These are phyloP conservation scores for Begonia peltatifolia DNA, from an alignment of 306 rosid species.

Conservation along the genomic window DNA sequence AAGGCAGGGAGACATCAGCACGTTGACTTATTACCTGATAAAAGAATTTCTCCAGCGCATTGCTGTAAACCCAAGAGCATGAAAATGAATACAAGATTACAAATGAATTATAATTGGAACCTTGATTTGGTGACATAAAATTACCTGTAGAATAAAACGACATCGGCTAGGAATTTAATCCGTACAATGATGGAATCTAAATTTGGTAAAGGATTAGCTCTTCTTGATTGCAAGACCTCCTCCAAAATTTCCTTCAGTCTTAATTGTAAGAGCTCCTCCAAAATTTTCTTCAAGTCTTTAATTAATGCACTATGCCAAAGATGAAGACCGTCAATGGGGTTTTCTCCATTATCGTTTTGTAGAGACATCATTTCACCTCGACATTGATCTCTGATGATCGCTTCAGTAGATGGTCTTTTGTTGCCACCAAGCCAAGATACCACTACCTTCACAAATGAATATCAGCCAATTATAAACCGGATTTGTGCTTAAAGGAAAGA, in stretches of 20 bases:
- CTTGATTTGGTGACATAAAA: background rate
- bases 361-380: slow-evolving; percentile 14
- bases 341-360: slow-evolving; percentile 10
- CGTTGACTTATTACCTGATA: slow-evolving; percentile 37
- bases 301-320: slow-evolving; percentile 65
- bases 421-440: slow-evolving; percentile 49
- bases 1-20: slow-evolving; percentile 21
- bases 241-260: slow-evolving; percentile 31
- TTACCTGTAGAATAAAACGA: slow-evolving; percentile 67
- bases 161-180: slow-evolving; percentile 58
- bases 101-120: too few relatives aligned
- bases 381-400: slow-evolving; percentile 15
- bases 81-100: background rate
- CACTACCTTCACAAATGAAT: slow-evolving; percentile 48
- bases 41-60: slow-evolving; percentile 58
- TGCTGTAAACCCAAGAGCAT: slow-evolving; percentile 34
- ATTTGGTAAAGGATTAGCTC: slow-evolving; percentile 22
- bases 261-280: slow-evolving; percentile 26
- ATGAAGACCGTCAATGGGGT: slow-evolving; percentile 54
- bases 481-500: slow-evolving; percentile 5
- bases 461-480: slow-evolving; percentile 17
- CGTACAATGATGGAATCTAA: slow-evolving; percentile 51
- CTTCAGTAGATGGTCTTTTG: slow-evolving; percentile 12
- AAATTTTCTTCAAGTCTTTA: slow-evolving; percentile 47
- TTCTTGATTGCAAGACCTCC: slow-evolving; percentile 42